Conservation (phyloP, 75 land plant species). For the Pinus tabuliformis region DNA sequence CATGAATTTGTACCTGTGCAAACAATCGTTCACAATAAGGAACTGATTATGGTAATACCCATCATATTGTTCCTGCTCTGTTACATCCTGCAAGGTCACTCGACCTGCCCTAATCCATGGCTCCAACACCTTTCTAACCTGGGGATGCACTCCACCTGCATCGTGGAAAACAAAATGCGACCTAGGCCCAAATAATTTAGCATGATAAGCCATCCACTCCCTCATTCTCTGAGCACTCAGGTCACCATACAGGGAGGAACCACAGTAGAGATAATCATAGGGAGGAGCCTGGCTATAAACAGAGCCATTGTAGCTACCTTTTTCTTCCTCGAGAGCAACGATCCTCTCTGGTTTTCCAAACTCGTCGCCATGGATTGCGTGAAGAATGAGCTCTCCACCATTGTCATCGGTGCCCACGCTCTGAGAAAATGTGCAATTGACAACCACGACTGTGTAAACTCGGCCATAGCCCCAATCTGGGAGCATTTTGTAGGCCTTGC, state of each 20-base stretch:
- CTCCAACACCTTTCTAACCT: slow-evolving; percentile 51
- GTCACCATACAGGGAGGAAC: slow-evolving; percentile 80
- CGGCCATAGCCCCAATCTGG: slow-evolving; percentile 37
- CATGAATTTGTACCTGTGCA: slow-evolving; percentile 64
- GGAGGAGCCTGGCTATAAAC: slow-evolving; percentile 17
- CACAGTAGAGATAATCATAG: slow-evolving; percentile 84
- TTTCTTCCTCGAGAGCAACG: slow-evolving; percentile 47
- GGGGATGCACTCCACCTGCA: slow-evolving; percentile 70
- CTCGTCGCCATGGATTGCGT: slow-evolving; percentile 42
- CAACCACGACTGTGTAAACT: slow-evolving; percentile 33
- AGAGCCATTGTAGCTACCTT: slow-evolving; percentile 26
- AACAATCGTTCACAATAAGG: slow-evolving; percentile 84
- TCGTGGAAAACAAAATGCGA: slow-evolving; percentile 91
- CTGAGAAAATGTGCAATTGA: slow-evolving; percentile 70
- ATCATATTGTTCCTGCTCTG: slow-evolving; percentile 68
- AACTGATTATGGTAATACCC: slow-evolving; percentile 94
- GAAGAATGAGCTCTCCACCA: slow-evolving; percentile 59
- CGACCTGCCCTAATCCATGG: slow-evolving; percentile 70
- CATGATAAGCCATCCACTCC: slow-evolving; percentile 94
- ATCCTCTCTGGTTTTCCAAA: slow-evolving; percentile 32
- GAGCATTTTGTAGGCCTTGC: slow-evolving; percentile 13
- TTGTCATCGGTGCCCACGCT: slow-evolving; percentile 50
- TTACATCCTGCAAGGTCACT: slow-evolving; percentile 77
- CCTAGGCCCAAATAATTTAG: slow-evolving; percentile 58
- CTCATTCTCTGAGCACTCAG: slow-evolving; percentile 57